A percentile compares a stretch with the other conserved stretches of the same genome.
Conservation (phyloP, 192 early-diverging fungal genomes). For the Coemansia javaensis region DNA sequence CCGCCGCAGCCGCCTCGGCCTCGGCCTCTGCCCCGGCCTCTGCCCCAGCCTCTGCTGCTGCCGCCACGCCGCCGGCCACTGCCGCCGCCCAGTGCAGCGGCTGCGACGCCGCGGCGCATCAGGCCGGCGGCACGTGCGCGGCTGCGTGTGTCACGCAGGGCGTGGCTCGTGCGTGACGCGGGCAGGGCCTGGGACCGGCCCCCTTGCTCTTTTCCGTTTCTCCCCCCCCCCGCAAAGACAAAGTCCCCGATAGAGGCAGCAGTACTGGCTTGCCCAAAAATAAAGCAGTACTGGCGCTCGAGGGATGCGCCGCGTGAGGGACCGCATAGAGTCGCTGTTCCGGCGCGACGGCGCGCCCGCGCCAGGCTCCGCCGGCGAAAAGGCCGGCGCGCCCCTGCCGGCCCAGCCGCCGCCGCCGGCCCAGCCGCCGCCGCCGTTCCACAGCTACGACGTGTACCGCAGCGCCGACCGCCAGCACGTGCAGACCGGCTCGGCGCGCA, state of each 20-base stretch:
- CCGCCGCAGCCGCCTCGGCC: not conserved
- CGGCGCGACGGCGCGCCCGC: conserved; percentile 5
- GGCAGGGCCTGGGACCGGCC: too few species aligned
- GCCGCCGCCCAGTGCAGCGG: too few species aligned
- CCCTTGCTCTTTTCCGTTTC: not conserved
- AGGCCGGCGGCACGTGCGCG: too few species aligned
- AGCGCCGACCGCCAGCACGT: conserved; percentile 20
- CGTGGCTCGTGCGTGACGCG: too few species aligned
- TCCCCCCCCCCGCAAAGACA: not conserved
- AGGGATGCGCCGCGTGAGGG: conserved; percentile 20
- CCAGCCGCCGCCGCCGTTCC: conserved; percentile 15
- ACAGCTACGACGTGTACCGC: conserved; percentile 22
- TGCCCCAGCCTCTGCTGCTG: not conserved
- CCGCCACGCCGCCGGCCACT: not conserved
- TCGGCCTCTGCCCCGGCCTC: not conserved
- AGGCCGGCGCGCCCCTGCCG: too few species aligned
- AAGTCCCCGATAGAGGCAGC: not conserved
- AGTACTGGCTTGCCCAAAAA: not conserved
- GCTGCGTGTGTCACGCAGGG: too few species aligned
- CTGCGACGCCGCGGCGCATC: too few species aligned
- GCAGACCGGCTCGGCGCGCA: conserved; percentile 10
- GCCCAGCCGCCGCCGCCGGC: conserved; percentile 3
- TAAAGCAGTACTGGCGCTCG: not conserved
- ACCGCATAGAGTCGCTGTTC: conserved; percentile 21
- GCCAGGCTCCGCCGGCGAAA: too few species aligned